Percentiles rank a stretch among this genome's conserved stretches.
phyloP scores from a whole-genome alignment of 352 stramenopile genomes.

The Pythium chondricola region DNA sequence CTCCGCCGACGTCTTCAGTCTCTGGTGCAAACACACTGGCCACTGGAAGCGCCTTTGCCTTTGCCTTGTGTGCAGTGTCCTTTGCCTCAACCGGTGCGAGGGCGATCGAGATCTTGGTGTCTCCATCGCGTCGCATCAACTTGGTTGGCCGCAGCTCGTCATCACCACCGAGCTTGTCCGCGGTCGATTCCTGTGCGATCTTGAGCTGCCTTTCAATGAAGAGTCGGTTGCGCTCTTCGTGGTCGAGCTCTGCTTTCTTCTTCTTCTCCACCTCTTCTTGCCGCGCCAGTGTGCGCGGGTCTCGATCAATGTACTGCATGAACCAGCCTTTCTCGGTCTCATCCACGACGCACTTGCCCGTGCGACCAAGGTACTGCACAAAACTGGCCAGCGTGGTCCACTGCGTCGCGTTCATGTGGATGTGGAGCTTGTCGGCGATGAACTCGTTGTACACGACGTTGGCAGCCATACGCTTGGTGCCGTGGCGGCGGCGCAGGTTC shows the following conservation, averaged over 20 bases:
- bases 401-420: slow-evolving; percentile 99
- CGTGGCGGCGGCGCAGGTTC: slow-evolving; percentile 91
- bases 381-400: slow-evolving; percentile 97
- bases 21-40: slow-evolving; percentile 9
- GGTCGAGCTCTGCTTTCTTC: slow-evolving; percentile 85
- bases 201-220: slow-evolving; percentile 79
- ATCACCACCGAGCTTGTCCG: slow-evolving; percentile 21
- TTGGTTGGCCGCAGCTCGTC: slow-evolving; percentile 46
- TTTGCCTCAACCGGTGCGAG: background rate
- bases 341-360: slow-evolving; percentile 95
- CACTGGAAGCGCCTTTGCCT: background rate
- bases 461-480: slow-evolving; percentile 94
- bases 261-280: slow-evolving; percentile 86
- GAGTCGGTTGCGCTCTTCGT: slow-evolving; percentile 76
- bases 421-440: slow-evolving; percentile 98
- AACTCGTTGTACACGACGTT: slow-evolving; percentile 99
- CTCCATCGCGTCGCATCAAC: slow-evolving; percentile 32
- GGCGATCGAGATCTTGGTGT: slow-evolving; percentile 31
- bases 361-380: slow-evolving; percentile 98
- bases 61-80: background rate
- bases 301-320: slow-evolving; percentile 94
- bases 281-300: slow-evolving; percentile 87
- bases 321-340: slow-evolving; percentile 99
- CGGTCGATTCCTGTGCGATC: slow-evolving; percentile 35
- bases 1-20: background rate